These are phyloP conservation scores for Medicago lupulina DNA, from an alignment of 306 rosid genomes.

Conservation along the genomic window DNA sequence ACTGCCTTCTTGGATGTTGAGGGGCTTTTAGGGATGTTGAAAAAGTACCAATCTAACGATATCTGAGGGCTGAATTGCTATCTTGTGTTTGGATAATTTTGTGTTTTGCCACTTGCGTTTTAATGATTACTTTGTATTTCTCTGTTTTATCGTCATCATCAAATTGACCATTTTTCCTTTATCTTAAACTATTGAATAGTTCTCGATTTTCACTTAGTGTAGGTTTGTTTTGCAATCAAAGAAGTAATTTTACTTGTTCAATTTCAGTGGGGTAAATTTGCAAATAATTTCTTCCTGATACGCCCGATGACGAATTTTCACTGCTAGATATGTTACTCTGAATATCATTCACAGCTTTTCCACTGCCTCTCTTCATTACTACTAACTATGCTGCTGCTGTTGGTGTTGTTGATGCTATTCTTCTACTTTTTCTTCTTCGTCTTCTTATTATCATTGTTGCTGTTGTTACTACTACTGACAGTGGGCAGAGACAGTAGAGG, in stretches of 20 bases:
- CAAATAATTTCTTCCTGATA: not conserved
- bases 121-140: not conserved
- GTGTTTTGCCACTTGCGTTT: not conserved
- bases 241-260: not conserved
- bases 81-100: not conserved
- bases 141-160: not conserved
- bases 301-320: conserved; percentile 40
- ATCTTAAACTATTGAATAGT: not conserved
- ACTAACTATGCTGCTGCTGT: not conserved
- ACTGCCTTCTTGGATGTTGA: conserved; percentile 39
- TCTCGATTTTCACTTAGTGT: not conserved
- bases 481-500: conserved; percentile 43
- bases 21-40: conserved; percentile 43
- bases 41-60: conserved; percentile 1
- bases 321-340: conserved; percentile 22
- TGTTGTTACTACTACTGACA: conserved; percentile 14
- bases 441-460: not conserved
- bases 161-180: not conserved
- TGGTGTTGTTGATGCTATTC: not conserved
- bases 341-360: conserved; percentile 11
- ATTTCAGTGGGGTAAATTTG: not conserved
- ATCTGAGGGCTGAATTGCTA: conserved; percentile 44
- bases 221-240: not conserved
- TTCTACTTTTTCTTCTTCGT: not conserved
- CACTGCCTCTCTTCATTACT: conserved; percentile 17